Base-by-base conservation (phyloP, 805 yeast species). In the Myxozyma lipomycoides region DNA sequence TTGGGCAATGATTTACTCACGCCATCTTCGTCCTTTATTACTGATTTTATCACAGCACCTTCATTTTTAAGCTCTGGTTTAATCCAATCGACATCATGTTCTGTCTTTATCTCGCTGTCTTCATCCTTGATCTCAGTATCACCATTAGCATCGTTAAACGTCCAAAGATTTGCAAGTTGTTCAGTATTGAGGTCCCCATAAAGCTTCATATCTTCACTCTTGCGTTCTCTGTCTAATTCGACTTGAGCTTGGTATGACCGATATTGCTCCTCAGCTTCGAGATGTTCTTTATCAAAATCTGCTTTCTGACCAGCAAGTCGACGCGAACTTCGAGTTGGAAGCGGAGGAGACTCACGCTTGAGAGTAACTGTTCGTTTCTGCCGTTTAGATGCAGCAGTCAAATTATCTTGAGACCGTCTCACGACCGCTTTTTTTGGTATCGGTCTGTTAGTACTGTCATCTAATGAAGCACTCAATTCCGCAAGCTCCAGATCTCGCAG, bases 301-400 rank as follows among this genome's bases (percentile, higher is more conserved):
- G 76, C 64, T 52, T 78, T 73, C 1, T 80, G 75, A 1, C 96
- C 96, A 3, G 87, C 86, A 22, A 90, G 62, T 57, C 97, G 73
- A 44, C 88, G 74, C 0, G 96, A 88, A 54, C 89, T 75, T 64
- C 96, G 74, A 1, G 82, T 73, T 0, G 95, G 95, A 15, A 19
- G 38, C 19, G 36, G 21, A 4, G 39, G 4, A 15, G 18, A 28
- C 15, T 46, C 49, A 32, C 32, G 28, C 42, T 42, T 41, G 25
- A 36, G n/a, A 2, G 4, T 40, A 25, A 15, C 49, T 61, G 56
- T 55, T 54, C 48, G 25, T 54, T 51, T 32, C 51, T 52, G 34
- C 52, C 47, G 64, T 63, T 58, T 66, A 68, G 56, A 49, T 17
- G 40, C 38, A 9, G 39, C 36, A 24, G 23, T 22, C 43, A 36